Evolutionary conservation across 176 grass and related monocot species (phyloP).

Genomic region (Aegilops longissima): DNA sequence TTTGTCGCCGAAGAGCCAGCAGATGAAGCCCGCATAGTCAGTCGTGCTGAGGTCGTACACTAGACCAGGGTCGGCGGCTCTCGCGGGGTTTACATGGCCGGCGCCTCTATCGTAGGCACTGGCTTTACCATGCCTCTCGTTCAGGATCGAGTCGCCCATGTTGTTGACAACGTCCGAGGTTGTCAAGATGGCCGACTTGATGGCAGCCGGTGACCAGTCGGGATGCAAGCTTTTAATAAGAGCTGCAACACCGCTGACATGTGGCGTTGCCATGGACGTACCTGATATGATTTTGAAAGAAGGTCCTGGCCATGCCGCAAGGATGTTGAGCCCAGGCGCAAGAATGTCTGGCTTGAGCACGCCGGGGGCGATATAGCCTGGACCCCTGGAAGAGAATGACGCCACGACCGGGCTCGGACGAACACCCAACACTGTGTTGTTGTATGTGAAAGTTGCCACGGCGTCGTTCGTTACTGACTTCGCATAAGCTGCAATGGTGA

Average conservation of each 20-base stretch:
- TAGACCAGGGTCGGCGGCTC: slow-evolving; percentile 39
- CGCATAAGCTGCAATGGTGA: neutral
- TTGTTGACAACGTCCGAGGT: slow-evolving; percentile 6
- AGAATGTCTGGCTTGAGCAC: slow-evolving; percentile 64
- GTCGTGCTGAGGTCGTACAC: slow-evolving; percentile 28
- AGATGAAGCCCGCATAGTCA: slow-evolving; percentile 42
- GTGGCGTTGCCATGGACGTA: slow-evolving; percentile 63
- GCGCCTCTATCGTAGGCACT: slow-evolving; percentile 21
- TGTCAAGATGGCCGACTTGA: slow-evolving; percentile 61
- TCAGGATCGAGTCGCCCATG: slow-evolving; percentile 2
- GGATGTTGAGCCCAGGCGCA: slow-evolving; percentile 52
- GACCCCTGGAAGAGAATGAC: slow-evolving; percentile 54
- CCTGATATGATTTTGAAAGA: slow-evolving; percentile 40
- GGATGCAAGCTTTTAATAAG: slow-evolving; percentile 47
- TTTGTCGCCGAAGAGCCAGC: neutral
- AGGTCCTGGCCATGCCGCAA: slow-evolving; percentile 34
- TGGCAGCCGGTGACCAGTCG: slow-evolving; percentile 8
- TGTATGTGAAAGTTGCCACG: neutral
- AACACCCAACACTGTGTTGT: slow-evolving; percentile 18
- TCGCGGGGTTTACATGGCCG: slow-evolving; percentile 40
- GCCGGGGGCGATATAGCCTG: neutral
- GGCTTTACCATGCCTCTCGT: slow-evolving; percentile 13
- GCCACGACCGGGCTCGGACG: slow-evolving; percentile 5
- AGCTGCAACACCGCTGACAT: slow-evolving; percentile 39
- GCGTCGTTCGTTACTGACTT: neutral